These are phyloP conservation scores for Physcia stellaris DNA, from an alignment of 495 filamentous ascomycete genomes.

Conservation along the genomic window DNA sequence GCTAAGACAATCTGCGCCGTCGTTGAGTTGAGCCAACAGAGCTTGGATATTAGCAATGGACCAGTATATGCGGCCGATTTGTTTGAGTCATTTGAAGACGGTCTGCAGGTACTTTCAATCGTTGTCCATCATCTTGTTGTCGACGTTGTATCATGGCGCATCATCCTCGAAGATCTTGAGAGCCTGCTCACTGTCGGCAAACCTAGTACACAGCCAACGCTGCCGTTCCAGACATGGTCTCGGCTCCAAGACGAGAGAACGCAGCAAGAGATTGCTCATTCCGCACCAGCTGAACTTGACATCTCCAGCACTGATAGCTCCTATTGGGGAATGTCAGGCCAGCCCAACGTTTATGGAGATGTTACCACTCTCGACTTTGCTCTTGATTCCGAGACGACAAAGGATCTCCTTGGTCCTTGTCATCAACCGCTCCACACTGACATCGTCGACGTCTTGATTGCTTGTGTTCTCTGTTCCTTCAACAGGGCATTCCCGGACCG, in stretches of 20 bases:
- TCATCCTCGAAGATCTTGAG: conserved; percentile 55
- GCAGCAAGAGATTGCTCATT: conserved; percentile 13
- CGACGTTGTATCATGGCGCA: conserved; percentile 57
- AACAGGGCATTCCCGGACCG: conserved; percentile 36
- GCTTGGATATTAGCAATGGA: conserved; percentile 29
- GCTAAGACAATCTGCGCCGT: conserved; percentile 14
- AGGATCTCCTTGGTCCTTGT: conserved; percentile 28
- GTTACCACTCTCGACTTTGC: conserved; percentile 31
- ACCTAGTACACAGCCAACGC: conserved; percentile 19
- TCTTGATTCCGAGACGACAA: conserved; percentile 29
- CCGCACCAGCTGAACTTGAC: conserved; percentile 17
- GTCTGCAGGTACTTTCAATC: conserved; percentile 41
- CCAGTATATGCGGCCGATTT: conserved; percentile 31
- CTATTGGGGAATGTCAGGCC: conserved; percentile 39
- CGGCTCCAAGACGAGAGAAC: conserved; percentile 31
- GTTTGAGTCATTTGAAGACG: conserved; percentile 34
- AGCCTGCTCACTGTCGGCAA: conserved; percentile 37
- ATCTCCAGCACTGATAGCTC: conserved; percentile 23
- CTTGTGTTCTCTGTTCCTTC: conserved; percentile 38
- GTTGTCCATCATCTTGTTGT: conserved; percentile 55
- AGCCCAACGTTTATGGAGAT: conserved; percentile 34
- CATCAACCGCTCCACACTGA: conserved; percentile 37
- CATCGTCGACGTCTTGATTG: conserved; percentile 38
- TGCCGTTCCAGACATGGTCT: conserved; percentile 55
- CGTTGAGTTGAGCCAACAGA: conserved; percentile 25